Conservation (phyloP, 108 stramenopile species). For the Chaetoceros muelleri region DNA sequence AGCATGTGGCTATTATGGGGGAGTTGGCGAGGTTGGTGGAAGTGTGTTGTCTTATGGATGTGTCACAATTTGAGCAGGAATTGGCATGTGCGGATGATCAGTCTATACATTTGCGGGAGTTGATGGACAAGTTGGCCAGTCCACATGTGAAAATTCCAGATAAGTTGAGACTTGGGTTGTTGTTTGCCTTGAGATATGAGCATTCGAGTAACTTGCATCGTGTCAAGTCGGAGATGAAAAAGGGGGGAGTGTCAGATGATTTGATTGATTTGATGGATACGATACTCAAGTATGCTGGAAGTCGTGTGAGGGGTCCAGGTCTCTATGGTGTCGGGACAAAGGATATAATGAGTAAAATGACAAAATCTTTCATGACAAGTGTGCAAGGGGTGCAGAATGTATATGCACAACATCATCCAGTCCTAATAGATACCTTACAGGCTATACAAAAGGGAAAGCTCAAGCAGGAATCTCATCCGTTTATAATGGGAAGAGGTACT, state of each 20-base stretch:
- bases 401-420: constrained; percentile 94
- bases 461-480: constrained; percentile 64
- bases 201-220: constrained; percentile 59
- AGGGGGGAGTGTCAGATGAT: constrained; percentile 83
- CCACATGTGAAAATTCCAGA: constrained; percentile 80
- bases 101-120: constrained; percentile 72
- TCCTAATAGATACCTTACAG: constrained; percentile 86
- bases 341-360: constrained; percentile 78
- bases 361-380: constrained; percentile 85
- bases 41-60: constrained; percentile 89
- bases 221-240: constrained; percentile 78
- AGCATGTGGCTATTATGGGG: constrained; percentile 97
- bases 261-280: constrained; percentile 88
- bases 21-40: constrained; percentile 93
- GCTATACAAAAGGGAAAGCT: constrained; percentile 81
- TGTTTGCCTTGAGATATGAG: constrained; percentile 97
- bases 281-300: constrained; percentile 86
- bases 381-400: constrained; percentile 96
- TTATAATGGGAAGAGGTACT: constrained; percentile 32
- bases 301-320: constrained; percentile 72
- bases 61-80: constrained; percentile 98
- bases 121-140: constrained; percentile 79
- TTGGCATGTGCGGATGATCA: constrained; percentile 94
- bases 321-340: constrained; percentile 72
- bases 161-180: constrained; percentile 92